Percentiles rank a stretch among this genome's conserved stretches.
phyloP scores from a whole-genome alignment of 805 yeast genomes.

The Myxozyma sirexii region DNA sequence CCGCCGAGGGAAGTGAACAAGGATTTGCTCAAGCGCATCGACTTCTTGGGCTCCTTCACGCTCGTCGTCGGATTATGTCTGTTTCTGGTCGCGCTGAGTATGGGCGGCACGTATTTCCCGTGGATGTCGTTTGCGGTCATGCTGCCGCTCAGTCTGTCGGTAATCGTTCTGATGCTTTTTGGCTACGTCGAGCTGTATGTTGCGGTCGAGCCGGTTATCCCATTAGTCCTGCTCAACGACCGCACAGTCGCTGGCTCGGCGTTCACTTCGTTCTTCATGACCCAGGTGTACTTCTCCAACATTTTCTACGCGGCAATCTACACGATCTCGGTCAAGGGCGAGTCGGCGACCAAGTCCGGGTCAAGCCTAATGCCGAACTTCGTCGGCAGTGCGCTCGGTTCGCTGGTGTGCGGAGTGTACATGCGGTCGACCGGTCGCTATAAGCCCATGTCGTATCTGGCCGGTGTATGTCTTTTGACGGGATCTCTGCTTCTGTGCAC shows the following conservation, averaged over 20 bases:
- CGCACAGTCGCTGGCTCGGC: constrained; percentile 67
- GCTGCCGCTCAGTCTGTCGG: constrained; percentile 43
- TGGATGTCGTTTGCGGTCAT: constrained; percentile 51
- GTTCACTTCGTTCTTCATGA: constrained; percentile 67
- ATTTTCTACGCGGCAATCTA: constrained; percentile 73
- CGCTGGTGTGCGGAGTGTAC: constrained; percentile 64
- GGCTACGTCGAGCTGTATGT: constrained; percentile 53
- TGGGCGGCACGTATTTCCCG: constrained; percentile 60
- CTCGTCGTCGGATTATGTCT: constrained; percentile 60
- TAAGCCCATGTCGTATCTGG: constrained; percentile 49
- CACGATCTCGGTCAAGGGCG: constrained; percentile 56
- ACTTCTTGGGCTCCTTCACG: constrained; percentile 61
- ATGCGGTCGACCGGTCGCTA: constrained; percentile 72
- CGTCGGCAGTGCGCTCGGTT: constrained; percentile 68
- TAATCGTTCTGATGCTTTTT: constrained; percentile 47
- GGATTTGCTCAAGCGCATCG: constrained; percentile 60
- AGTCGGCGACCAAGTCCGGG: constrained; percentile 60
- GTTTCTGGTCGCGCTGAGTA: constrained; percentile 64
- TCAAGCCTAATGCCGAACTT: constrained; percentile 56
- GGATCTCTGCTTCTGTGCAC: constrained; percentile 50
- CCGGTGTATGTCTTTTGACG: constrained; percentile 49
- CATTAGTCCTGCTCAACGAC: constrained; percentile 57
- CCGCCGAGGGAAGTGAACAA: constrained; percentile 42
- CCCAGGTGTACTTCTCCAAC: constrained; percentile 65
- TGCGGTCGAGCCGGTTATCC: constrained; percentile 68